phyloP scores from a whole-genome alignment of 2,329 filamentous ascomycete species.

The Colletotrichum higginsianum region DNA sequence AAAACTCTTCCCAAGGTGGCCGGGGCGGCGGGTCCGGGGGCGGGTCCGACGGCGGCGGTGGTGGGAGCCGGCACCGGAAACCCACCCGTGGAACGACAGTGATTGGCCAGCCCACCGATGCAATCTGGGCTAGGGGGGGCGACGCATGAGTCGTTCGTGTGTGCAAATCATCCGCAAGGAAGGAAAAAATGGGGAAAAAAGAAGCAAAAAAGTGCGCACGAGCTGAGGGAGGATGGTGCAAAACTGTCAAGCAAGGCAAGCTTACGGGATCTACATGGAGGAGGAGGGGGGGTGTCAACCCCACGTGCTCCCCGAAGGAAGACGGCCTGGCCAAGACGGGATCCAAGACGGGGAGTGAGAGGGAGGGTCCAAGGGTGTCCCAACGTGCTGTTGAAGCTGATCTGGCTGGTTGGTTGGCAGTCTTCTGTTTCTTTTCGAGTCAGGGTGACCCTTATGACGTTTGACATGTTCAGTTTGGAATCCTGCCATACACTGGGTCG shows the following conservation, averaged over 20 bases:
- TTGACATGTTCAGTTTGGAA: background rate
- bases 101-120: slow-evolving; percentile 4
- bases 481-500: background rate
- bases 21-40: slow-evolving; percentile 31
- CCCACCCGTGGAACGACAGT: background rate
- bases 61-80: too few relatives aligned
- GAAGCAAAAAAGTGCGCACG: background rate
- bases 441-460: background rate
- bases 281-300: background rate
- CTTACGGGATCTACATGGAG: background rate
- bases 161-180: slow-evolving; percentile 8
- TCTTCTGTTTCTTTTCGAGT: background rate
- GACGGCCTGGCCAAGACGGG: slow-evolving; percentile 8
- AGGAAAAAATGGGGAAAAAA: background rate
- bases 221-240: background rate
- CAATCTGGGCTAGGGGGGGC: slow-evolving; percentile 7
- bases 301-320: background rate
- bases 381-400: background rate
- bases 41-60: background rate
- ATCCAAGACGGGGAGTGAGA: background rate
- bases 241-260: background rate
- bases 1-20: slow-evolving; percentile 24
- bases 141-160: slow-evolving; percentile 31
- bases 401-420: background rate
- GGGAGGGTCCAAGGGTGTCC: background rate